These are phyloP conservation scores for Paracamarosporium sp. DNA, from an alignment of 2,329 filamentous ascomycete species.

Conservation along the genomic window DNA sequence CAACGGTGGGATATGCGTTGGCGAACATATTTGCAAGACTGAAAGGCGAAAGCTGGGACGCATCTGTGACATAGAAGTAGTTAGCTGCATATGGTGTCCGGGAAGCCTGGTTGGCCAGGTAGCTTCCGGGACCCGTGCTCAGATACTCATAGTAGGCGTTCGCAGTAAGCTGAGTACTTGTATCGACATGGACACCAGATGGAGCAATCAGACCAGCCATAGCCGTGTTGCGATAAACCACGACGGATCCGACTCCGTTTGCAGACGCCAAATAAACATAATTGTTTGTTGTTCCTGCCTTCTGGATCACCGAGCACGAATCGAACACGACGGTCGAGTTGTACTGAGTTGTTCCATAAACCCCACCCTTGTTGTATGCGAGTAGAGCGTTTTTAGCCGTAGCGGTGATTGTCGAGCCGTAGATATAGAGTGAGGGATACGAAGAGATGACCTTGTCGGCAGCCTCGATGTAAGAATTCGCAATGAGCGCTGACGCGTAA, in stretches of 20 bases:
- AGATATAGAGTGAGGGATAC: constrained; percentile 52
- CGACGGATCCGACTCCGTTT: constrained; percentile 50
- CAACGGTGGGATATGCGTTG: neutral
- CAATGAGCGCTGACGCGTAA: constrained; percentile 48
- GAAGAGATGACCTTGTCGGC: constrained; percentile 52
- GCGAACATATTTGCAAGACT: constrained; percentile 12
- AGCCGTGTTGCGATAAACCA: constrained; percentile 49
- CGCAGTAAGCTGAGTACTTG: constrained; percentile 17
- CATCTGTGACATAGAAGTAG: constrained; percentile 39
- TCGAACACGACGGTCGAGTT: constrained; percentile 54
- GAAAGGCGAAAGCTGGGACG: constrained; percentile 43
- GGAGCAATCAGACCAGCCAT: constrained; percentile 49
- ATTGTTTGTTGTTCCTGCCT: constrained; percentile 41
- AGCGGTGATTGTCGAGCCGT: constrained; percentile 51
- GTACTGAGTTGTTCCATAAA: constrained; percentile 16
- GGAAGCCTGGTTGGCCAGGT: constrained; percentile 37
- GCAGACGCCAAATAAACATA: constrained; percentile 53
- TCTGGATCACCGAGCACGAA: constrained; percentile 45
- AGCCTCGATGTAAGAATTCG: constrained; percentile 55
- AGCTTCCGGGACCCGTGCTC: constrained; percentile 47
- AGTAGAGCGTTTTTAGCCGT: constrained; percentile 44
- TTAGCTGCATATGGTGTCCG: constrained; percentile 46
- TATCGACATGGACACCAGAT: constrained; percentile 40
- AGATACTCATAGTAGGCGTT: constrained; percentile 52
- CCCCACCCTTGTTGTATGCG: constrained; percentile 50